Percentiles rank a stretch among this genome's conserved stretches.
Conservation (phyloP, 1,284 basidiomycete species). For the Trichosporon sp. region DNA sequence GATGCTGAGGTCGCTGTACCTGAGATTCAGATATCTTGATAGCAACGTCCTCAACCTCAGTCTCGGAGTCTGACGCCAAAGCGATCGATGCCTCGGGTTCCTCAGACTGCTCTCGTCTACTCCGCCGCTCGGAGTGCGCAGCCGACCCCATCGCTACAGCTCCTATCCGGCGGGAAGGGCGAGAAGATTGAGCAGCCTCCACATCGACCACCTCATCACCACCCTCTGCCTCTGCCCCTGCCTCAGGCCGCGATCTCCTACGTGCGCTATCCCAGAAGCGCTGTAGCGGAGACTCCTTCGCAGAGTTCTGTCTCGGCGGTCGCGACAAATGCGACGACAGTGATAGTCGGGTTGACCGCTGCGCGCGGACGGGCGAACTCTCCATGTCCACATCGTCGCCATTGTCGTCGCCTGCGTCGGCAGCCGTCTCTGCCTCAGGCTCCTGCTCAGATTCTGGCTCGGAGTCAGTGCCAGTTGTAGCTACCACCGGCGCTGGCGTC, state of each 20-base stretch:
- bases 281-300: slow-evolving; percentile 8
- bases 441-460: slow-evolving; percentile 48
- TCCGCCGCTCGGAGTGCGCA: not conserved
- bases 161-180: not conserved
- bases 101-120: not conserved
- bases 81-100: not conserved
- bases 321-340: not conserved
- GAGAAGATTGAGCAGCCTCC: not conserved
- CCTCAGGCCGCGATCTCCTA: not conserved
- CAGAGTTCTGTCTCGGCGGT: not conserved
- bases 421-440: slow-evolving; percentile 40
- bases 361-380: not conserved
- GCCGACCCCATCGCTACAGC: slow-evolving; percentile 17
- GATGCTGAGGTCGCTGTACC: not conserved
- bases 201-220: slow-evolving; percentile 17
- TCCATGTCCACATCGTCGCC: slow-evolving; percentile 24
- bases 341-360: not conserved
- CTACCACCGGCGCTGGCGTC: slow-evolving; percentile 14
- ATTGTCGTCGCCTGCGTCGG: slow-evolving; percentile 51
- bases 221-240: slow-evolving; percentile 1
- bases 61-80: not conserved
- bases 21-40: not conserved
- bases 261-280: not conserved
- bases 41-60: not conserved
- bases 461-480: not conserved